Evolutionary conservation across 2,329 filamentous ascomycete species (phyloP).

Genomic region (Nannizzia gypsea): DNA sequence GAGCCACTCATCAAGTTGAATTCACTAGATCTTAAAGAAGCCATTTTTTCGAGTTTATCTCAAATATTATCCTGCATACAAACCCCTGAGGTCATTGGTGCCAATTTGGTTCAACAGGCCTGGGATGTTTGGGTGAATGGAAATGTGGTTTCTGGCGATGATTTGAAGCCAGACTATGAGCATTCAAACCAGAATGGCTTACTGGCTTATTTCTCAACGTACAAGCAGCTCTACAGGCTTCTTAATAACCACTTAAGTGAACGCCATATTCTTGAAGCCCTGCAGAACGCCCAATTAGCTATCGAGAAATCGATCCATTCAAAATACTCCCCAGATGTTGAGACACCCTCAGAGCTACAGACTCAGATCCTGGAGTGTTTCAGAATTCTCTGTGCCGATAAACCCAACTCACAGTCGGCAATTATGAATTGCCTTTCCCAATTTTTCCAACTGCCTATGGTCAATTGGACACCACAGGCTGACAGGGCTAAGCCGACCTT

Average conservation of each 20-base stretch:
- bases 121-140: slow-evolving; percentile 61
- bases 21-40: slow-evolving; percentile 59
- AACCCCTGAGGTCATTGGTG: slow-evolving; percentile 32
- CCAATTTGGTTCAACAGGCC: slow-evolving; percentile 45
- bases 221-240: slow-evolving; percentile 67
- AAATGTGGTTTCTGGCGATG: slow-evolving; percentile 42
- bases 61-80: slow-evolving; percentile 45
- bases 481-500: slow-evolving; percentile 57
- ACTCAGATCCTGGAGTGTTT: slow-evolving; percentile 25
- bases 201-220: slow-evolving; percentile 67
- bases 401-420: slow-evolving; percentile 25
- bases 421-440: slow-evolving; percentile 46
- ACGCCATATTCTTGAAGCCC: slow-evolving; percentile 53
- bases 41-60: slow-evolving; percentile 55
- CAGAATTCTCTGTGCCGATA: slow-evolving; percentile 27
- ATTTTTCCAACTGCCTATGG: slow-evolving; percentile 51
- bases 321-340: slow-evolving; percentile 29
- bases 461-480: slow-evolving; percentile 27
- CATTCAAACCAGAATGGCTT: slow-evolving; percentile 67
- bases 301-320: slow-evolving; percentile 54
- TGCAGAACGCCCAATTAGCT: slow-evolving; percentile 58
- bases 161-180: slow-evolving; percentile 33
- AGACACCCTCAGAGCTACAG: slow-evolving; percentile 30
- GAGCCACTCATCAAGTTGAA: slow-evolving; percentile 50
- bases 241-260: slow-evolving; percentile 52